Percentiles rank a stretch among this genome's conserved stretches.
Conservation (phyloP, 2,329 filamentous ascomycete genomes). For the Xylaria sp. region DNA sequence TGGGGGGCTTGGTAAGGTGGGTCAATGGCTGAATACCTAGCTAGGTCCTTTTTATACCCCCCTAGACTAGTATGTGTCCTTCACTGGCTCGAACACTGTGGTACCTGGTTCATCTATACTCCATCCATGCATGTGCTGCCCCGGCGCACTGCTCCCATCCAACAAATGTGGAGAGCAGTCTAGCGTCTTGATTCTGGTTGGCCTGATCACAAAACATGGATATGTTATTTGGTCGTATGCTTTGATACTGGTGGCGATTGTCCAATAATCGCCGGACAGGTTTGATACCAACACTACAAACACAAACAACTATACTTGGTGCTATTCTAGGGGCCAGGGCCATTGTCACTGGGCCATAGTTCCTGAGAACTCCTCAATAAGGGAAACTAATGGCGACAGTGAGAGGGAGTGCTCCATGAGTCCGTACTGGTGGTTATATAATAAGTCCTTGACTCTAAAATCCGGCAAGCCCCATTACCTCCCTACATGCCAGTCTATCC, state of each 20-base stretch:
- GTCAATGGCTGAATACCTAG: no score
- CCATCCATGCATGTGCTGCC: neutral
- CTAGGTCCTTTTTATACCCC: no score
- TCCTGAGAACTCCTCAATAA: neutral
- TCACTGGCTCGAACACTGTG: neutral
- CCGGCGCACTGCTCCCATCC: neutral
- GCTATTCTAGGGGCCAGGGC: slow-evolving; percentile 4
- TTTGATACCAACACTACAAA: no score
- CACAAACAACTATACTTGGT: neutral
- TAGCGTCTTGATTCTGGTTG: no score
- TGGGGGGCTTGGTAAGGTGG: no score
- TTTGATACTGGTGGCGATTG: neutral
- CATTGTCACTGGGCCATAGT: slow-evolving; percentile 4
- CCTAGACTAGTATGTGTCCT: no score
- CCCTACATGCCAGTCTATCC: slow-evolving; percentile 17
- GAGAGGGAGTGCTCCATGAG: neutral
- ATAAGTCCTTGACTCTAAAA: slow-evolving; percentile 2
- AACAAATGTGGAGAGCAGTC: neutral
- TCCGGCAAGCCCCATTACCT: neutral
- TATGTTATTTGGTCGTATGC: neutral
- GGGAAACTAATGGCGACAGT: neutral
- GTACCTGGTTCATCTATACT: no score
- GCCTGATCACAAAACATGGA: no score
- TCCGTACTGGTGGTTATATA: neutral
- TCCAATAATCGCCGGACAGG: neutral